Percentiles rank a stretch among this genome's conserved stretches.
phyloP scores from a whole-genome alignment of 176 grass and related monocot genomes.

The Urochloa ruziziensis region DNA sequence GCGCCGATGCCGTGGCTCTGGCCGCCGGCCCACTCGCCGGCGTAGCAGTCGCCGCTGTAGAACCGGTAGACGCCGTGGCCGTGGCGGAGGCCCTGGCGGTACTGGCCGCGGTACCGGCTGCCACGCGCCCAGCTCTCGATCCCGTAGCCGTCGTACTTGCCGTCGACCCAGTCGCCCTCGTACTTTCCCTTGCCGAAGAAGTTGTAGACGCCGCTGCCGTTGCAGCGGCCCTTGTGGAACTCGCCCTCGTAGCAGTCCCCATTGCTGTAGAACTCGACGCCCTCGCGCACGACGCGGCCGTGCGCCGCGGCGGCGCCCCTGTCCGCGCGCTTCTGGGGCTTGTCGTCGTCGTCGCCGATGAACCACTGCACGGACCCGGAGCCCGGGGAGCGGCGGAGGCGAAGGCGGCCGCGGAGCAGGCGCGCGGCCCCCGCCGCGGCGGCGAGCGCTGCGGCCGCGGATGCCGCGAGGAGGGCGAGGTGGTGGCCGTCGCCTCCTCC shows the following conservation, averaged over 20 bases:
- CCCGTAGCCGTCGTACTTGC: conserved; percentile 66
- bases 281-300: conserved; percentile 47
- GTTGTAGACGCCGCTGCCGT: conserved; percentile 61
- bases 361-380: conserved; percentile 65
- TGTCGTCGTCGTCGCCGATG: conserved; percentile 57
- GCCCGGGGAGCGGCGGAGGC: conserved; percentile 26
- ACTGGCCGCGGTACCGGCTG: conserved; percentile 66
- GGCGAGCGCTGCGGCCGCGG: conserved; percentile 34
- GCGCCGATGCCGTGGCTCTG: conserved; percentile 65
- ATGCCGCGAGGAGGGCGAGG: conserved; percentile 35
- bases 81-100: conserved; percentile 47
- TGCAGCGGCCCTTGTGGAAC: conserved; percentile 61
- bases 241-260: conserved; percentile 79
- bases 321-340: background rate
- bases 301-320: background rate
- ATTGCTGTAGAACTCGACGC: conserved; percentile 65
- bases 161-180: conserved; percentile 82
- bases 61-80: conserved; percentile 59
- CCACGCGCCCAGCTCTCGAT: conserved; percentile 59
- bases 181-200: conserved; percentile 51
- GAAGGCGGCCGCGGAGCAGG: conserved; percentile 35
- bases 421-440: conserved; percentile 46
- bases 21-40: conserved; percentile 55
- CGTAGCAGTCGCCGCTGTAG: conserved; percentile 70
- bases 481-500: conserved; percentile 39